Percentiles rank a stretch among this genome's conserved stretches.
Conservation (phyloP, 495 filamentous ascomycete genomes). For the Friedmanniomyces endolithicus region DNA sequence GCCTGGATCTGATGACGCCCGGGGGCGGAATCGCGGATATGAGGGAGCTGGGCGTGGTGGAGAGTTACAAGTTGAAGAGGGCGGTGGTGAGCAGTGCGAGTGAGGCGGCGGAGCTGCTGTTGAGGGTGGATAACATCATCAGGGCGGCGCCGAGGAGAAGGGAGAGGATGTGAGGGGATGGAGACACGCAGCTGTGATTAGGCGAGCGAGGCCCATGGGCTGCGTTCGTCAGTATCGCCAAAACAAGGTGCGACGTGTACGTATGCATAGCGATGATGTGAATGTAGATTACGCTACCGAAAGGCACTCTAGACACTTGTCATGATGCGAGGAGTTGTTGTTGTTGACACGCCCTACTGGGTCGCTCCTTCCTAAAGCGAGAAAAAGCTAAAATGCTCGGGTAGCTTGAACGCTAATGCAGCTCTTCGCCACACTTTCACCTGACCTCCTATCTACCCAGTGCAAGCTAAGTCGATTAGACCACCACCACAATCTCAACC, state of each 20-base stretch:
- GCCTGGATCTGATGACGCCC: slow-evolving; percentile 75
- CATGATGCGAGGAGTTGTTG: too few species aligned
- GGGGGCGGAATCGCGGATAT: slow-evolving; percentile 93
- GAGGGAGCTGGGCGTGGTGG: slow-evolving; percentile 91
- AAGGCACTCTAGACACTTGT: too few species aligned
- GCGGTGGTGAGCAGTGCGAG: slow-evolving; percentile 90
- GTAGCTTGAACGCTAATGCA: too few species aligned
- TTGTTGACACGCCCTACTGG: too few species aligned
- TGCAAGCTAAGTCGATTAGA: too few species aligned
- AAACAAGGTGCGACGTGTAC: neutral
- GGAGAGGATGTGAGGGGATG: slow-evolving; percentile 54
- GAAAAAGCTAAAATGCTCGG: too few species aligned
- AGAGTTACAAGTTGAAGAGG: slow-evolving; percentile 96
- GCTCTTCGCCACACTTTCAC: too few species aligned
- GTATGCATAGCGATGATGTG: neutral
- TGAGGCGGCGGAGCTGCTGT: slow-evolving; percentile 83
- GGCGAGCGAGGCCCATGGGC: neutral
- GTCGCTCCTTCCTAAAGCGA: too few species aligned
- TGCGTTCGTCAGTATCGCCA: too few species aligned
- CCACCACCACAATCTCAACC: too few species aligned
- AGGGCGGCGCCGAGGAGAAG: slow-evolving; percentile 62
- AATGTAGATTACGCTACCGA: neutral
- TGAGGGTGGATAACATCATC: slow-evolving; percentile 82
- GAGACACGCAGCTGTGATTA: neutral
- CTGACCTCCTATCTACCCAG: too few species aligned